A percentile compares a stretch with the other conserved stretches of the same genome.
Evolutionary conservation across 2,329 filamentous ascomycete genomes (phyloP).

Genomic region (Mariannaea sp.): DNA sequence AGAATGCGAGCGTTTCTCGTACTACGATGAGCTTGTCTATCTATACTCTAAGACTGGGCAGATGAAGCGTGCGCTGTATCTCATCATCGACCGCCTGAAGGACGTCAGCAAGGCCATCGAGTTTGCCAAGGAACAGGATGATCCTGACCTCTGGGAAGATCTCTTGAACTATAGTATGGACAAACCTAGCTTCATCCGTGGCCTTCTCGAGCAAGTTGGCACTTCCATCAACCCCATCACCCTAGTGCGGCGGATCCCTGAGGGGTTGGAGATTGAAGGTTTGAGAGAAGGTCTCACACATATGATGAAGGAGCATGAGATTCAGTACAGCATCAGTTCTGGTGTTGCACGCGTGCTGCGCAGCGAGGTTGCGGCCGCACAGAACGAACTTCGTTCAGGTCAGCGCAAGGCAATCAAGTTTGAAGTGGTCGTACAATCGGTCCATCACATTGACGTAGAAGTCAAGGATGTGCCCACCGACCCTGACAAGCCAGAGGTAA

Average conservation of each 20-base stretch:
- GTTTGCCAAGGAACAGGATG: slow-evolving; percentile 92
- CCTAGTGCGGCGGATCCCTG: slow-evolving; percentile 86
- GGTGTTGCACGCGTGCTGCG: slow-evolving; percentile 86
- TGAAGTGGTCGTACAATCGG: slow-evolving; percentile 63
- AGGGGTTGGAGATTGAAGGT: slow-evolving; percentile 90
- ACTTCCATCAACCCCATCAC: slow-evolving; percentile 92
- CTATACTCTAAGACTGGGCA: slow-evolving; percentile 94
- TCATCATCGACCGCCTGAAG: slow-evolving; percentile 91
- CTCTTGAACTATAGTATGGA: slow-evolving; percentile 96
- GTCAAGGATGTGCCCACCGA: slow-evolving; percentile 46
- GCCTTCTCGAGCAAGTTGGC: slow-evolving; percentile 89
- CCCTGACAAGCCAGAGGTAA: slow-evolving; percentile 30
- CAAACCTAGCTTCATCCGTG: slow-evolving; percentile 92
- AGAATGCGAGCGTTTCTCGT: slow-evolving; percentile 81
- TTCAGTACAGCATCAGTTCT: slow-evolving; percentile 89
- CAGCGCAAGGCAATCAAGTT: slow-evolving; percentile 90
- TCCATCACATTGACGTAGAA: slow-evolving; percentile 50
- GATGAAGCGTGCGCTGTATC: slow-evolving; percentile 85
- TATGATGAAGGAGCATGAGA: slow-evolving; percentile 94
- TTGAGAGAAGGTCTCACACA: slow-evolving; percentile 85
- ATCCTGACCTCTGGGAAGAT: slow-evolving; percentile 93
- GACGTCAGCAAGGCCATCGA: slow-evolving; percentile 92
- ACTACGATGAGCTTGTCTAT: slow-evolving; percentile 92
- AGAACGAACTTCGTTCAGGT: slow-evolving; percentile 78
- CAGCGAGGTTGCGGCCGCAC: slow-evolving; percentile 84